These are phyloP conservation scores for Colletotrichum sp. DNA, from an alignment of 2,329 filamentous ascomycete species.

Conservation along the genomic window DNA sequence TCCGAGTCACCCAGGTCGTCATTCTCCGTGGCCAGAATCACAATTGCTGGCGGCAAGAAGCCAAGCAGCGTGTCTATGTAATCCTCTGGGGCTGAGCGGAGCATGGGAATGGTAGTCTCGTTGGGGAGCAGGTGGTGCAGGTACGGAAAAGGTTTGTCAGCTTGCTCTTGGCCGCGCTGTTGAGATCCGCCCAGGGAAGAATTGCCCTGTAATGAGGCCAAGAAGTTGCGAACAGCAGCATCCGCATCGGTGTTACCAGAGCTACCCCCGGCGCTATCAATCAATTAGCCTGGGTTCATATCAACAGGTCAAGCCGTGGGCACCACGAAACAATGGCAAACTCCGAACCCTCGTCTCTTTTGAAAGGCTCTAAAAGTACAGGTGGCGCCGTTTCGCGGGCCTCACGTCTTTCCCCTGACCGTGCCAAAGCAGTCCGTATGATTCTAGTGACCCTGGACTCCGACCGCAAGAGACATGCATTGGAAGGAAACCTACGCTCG, in stretches of 20 bases:
- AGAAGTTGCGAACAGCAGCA: slow-evolving; percentile 83
- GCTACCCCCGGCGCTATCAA: slow-evolving; percentile 7
- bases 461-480: slow-evolving; percentile 11
- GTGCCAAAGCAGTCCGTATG: slow-evolving; percentile 2
- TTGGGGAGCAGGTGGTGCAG: slow-evolving; percentile 86
- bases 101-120: slow-evolving; percentile 76
- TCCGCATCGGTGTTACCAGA: slow-evolving; percentile 70
- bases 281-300: slow-evolving; percentile 14
- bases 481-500: slow-evolving; percentile 87
- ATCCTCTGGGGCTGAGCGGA: slow-evolving; percentile 68
- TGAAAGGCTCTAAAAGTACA: slow-evolving; percentile 30
- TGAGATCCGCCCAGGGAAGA: slow-evolving; percentile 40
- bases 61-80: slow-evolving; percentile 77
- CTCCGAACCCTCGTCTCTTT: slow-evolving; percentile 20
- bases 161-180: slow-evolving; percentile 34
- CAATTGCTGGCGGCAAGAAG: slow-evolving; percentile 78
- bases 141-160: slow-evolving; percentile 75
- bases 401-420: slow-evolving; percentile 1
- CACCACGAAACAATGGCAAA: slow-evolving; percentile 13
- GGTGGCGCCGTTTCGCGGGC: slow-evolving; percentile 20
- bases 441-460: slow-evolving; percentile 6
- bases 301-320: background rate
- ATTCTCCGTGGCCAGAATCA: slow-evolving; percentile 74
- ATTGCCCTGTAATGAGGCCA: slow-evolving; percentile 77
- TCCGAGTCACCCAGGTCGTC: slow-evolving; percentile 66